Percentiles rank a stretch among this genome's conserved stretches.
phyloP scores from a whole-genome alignment of 768 basidiomycete genomes.

The Gymnopilus dilepis region DNA sequence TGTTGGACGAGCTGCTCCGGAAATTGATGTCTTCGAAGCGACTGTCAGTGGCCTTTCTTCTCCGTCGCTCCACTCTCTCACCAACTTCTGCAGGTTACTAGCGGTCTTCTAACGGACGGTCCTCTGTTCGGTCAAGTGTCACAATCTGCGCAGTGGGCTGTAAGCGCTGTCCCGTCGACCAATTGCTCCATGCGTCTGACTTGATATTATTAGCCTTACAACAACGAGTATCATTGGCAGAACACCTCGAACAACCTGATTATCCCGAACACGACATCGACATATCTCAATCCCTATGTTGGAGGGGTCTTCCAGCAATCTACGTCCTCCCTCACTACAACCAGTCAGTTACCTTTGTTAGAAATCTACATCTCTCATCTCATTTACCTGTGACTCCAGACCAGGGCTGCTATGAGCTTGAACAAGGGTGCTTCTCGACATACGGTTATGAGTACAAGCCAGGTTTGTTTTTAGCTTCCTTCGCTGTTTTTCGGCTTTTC shows the following conservation, averaged over 20 bases:
- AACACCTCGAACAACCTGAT: slow-evolving; percentile 64
- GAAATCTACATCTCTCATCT: neutral
- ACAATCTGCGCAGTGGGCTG: slow-evolving; percentile 84
- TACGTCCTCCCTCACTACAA: slow-evolving; percentile 69
- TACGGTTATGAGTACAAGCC: slow-evolving; percentile 88
- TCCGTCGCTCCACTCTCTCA: slow-evolving; percentile 2
- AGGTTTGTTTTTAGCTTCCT: slow-evolving; percentile 40
- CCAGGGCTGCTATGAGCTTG: slow-evolving; percentile 70
- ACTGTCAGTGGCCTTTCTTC: slow-evolving; percentile 46
- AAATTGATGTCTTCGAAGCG: slow-evolving; percentile 92
- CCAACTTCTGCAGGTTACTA: slow-evolving; percentile 32
- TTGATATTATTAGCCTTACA: slow-evolving; percentile 67
- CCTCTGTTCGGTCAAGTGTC: slow-evolving; percentile 63
- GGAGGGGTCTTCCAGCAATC: slow-evolving; percentile 88
- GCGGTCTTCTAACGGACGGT: slow-evolving; percentile 20
- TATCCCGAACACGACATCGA: slow-evolving; percentile 58
- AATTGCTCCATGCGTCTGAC: slow-evolving; percentile 8
- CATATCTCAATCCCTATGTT: slow-evolving; percentile 65
- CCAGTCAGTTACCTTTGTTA: slow-evolving; percentile 50
- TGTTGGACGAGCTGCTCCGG: slow-evolving; percentile 83
- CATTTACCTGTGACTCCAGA: slow-evolving; percentile 41
- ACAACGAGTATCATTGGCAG: slow-evolving; percentile 70
- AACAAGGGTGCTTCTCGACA: slow-evolving; percentile 57
- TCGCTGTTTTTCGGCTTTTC: neutral
- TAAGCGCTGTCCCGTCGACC: slow-evolving; percentile 40